Conservation (phyloP, 805 yeast species). For the Candida germanica region DNA sequence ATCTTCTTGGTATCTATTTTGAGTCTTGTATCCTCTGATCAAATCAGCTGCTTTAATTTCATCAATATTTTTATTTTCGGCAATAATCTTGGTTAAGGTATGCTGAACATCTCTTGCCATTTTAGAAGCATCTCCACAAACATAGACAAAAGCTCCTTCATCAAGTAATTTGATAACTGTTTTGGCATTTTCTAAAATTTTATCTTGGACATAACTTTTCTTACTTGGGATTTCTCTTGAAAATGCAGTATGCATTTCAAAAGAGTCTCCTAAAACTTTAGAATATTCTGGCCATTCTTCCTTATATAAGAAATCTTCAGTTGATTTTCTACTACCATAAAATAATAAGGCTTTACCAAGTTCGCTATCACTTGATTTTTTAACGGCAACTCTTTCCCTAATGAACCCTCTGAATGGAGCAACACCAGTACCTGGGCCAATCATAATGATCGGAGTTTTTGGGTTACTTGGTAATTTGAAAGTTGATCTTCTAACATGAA, state of each 20-base stretch:
- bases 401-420: constrained; percentile 97
- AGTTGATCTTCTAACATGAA: constrained; percentile 91
- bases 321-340: constrained; percentile 80
- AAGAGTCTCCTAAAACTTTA: constrained; percentile 54
- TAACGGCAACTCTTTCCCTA: constrained; percentile 71
- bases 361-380: constrained; percentile 27
- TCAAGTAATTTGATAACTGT: constrained; percentile 53
- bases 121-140: constrained; percentile 93
- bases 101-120: constrained; percentile 94
- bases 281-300: constrained; percentile 87
- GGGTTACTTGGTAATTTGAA: constrained; percentile 91
- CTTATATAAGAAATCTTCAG: constrained; percentile 78
- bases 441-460: constrained; percentile 77
- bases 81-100: constrained; percentile 61
- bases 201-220: constrained; percentile 83
- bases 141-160: constrained; percentile 83
- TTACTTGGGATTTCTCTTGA: constrained; percentile 62
- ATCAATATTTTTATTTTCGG: constrained; percentile 59
- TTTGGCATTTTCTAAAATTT: constrained; percentile 51
- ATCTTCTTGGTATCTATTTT: constrained; percentile 93
- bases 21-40: constrained; percentile 73
- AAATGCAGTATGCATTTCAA: constrained; percentile 79
- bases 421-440: constrained; percentile 98
- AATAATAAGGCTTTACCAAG: constrained; percentile 76
- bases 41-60: constrained; percentile 71